phyloP scores from a whole-genome alignment of 2,329 filamentous ascomycete genomes.

The Neophaeococcomyces aloes region DNA sequence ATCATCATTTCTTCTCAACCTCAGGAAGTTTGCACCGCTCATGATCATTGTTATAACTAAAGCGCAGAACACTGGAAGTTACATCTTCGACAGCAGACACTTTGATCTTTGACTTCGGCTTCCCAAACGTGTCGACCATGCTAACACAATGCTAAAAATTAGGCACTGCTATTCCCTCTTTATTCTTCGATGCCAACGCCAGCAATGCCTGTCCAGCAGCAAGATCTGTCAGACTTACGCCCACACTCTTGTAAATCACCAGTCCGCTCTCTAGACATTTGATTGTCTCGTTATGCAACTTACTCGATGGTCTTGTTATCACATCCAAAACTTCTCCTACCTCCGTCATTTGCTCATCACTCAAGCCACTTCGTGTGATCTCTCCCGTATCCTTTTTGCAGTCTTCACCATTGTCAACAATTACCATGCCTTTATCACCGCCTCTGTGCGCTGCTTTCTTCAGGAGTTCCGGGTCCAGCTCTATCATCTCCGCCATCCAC shows the following conservation, averaged over 20 bases:
- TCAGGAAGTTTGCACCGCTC: too few species aligned
- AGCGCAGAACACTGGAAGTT: too few species aligned
- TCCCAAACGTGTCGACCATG: too few species aligned
- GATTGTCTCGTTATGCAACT: constrained; percentile 5
- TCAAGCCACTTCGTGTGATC: constrained; percentile 2
- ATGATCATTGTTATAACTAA: too few species aligned
- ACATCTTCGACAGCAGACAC: too few species aligned
- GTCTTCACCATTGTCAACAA: constrained; percentile 1
- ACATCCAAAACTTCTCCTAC: constrained; percentile 12
- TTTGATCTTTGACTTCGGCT: too few species aligned
- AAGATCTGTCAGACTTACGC: constrained; percentile 20
- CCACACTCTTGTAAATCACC: constrained; percentile 21
- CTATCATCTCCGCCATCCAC: constrained; percentile 45
- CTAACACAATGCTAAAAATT: too few species aligned
- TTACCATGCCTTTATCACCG: background rate
- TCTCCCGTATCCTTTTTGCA: constrained; percentile 8
- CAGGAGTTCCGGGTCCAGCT: constrained; percentile 37
- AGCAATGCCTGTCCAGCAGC: constrained; percentile 3
- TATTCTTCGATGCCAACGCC: constrained; percentile 2
- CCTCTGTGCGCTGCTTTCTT: constrained; percentile 47
- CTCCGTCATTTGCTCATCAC: constrained; percentile 8
- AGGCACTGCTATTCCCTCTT: background rate
- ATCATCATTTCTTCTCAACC: too few species aligned
- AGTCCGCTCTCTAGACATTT: constrained; percentile 14
- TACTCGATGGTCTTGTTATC: background rate